These are phyloP conservation scores for Ceratocystis harringtonii DNA, from an alignment of 2,329 filamentous ascomycete species.

Conservation along the genomic window DNA sequence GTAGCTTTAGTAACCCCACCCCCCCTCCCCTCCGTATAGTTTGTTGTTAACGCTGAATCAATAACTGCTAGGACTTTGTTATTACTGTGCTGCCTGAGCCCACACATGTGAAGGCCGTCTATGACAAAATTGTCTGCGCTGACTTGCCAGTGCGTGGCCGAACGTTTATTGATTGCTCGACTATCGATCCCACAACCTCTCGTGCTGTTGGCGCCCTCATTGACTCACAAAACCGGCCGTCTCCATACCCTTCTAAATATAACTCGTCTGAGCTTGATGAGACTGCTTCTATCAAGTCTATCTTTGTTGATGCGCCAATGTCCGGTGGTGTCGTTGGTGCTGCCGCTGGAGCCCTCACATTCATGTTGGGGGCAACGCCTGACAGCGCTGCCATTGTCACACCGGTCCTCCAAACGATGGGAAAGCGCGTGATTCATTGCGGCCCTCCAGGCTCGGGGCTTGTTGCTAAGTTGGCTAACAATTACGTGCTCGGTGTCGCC, in stretches of 20 bases:
- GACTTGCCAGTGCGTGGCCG: conserved; percentile 41
- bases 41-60: conserved; percentile 9
- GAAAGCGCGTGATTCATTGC: conserved; percentile 70
- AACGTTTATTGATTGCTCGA: conserved; percentile 90
- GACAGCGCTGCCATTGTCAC: conserved; percentile 39
- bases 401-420: conserved; percentile 64
- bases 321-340: conserved; percentile 92
- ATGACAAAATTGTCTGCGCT: conserved; percentile 54
- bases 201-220: conserved; percentile 59
- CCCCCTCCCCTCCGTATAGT: conserved; percentile 17
- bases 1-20: conserved; percentile 16
- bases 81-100: conserved; percentile 85
- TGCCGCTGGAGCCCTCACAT: conserved; percentile 72
- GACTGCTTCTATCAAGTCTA: background rate
- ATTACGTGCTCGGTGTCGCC: conserved; percentile 87
- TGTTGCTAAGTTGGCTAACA: conserved; percentile 89
- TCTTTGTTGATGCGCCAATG: conserved; percentile 91
- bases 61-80: conserved; percentile 51
- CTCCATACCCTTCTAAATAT: background rate
- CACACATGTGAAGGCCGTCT: conserved; percentile 72
- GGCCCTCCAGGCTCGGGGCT: conserved; percentile 74
- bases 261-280: no score
- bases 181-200: conserved; percentile 82
- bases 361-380: conserved; percentile 71
- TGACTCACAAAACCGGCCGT: conserved; percentile 45